Evolutionary conservation across 1,284 basidiomycete species (phyloP).

Genomic region (Fomitopsis betulina): DNA sequence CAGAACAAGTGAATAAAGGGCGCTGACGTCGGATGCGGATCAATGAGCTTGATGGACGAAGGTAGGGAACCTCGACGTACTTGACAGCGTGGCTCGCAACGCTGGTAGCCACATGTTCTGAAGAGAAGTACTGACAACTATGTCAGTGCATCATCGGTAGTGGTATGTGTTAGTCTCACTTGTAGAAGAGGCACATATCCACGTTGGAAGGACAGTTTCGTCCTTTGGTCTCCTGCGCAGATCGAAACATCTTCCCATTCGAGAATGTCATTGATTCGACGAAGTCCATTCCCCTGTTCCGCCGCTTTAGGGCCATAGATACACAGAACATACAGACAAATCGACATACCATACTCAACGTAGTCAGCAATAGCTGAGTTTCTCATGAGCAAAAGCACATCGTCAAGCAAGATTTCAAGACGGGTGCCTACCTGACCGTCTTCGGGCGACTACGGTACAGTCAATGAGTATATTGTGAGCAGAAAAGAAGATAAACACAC

Average conservation of each 20-base stretch:
- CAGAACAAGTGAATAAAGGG: constrained; percentile 47
- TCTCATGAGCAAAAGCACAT: background rate
- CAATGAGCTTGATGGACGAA: background rate
- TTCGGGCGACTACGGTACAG: constrained; percentile 36
- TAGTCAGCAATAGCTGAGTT: constrained; percentile 36
- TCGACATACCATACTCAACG: constrained; percentile 32
- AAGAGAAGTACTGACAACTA: constrained; percentile 52
- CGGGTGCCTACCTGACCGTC: constrained; percentile 44
- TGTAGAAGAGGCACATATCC: constrained; percentile 51
- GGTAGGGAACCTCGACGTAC: constrained; percentile 27
- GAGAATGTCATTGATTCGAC: constrained; percentile 45
- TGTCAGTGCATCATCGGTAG: background rate
- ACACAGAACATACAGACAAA: background rate
- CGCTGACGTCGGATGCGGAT: constrained; percentile 28
- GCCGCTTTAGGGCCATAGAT: background rate
- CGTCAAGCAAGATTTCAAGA: background rate
- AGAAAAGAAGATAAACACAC: constrained; percentile 5
- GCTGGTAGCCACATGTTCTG: constrained; percentile 56
- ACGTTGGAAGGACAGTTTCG: constrained; percentile 52
- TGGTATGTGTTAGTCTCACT: constrained; percentile 29
- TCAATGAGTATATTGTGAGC: constrained; percentile 1
- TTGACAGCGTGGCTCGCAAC: constrained; percentile 50
- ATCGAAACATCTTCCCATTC: constrained; percentile 36
- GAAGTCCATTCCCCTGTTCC: constrained; percentile 44
- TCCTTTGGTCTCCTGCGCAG: constrained; percentile 30